phyloP scores from a whole-genome alignment of 345 rosid species.

The Clausena lansium region DNA sequence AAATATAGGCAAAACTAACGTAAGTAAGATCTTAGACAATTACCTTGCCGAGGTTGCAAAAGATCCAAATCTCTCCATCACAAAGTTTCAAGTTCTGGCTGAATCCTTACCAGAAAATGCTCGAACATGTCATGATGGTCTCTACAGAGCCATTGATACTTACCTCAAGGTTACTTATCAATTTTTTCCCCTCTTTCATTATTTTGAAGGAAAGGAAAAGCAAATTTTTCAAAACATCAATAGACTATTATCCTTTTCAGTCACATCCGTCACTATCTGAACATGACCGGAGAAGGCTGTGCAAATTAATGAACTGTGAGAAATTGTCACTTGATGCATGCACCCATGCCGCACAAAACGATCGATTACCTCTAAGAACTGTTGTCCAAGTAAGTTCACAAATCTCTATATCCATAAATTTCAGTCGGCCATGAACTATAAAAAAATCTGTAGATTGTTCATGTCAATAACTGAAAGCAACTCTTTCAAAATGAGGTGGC shows the following conservation, averaged over 20 bases:
- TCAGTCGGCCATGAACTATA: neutral
- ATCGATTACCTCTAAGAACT: slow-evolving; percentile 78
- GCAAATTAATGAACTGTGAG: slow-evolving; percentile 73
- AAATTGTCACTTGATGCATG: slow-evolving; percentile 87
- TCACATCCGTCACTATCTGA: slow-evolving; percentile 71
- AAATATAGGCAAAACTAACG: slow-evolving; percentile 44
- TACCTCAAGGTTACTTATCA: slow-evolving; percentile 66
- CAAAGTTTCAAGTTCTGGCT: slow-evolving; percentile 79
- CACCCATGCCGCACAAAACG: slow-evolving; percentile 92
- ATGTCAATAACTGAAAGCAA: neutral
- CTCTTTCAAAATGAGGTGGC: no score
- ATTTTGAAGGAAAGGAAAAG: neutral
- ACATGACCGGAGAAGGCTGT: slow-evolving; percentile 65
- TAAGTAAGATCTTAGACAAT: slow-evolving; percentile 73
- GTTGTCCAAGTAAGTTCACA: slow-evolving; percentile 67
- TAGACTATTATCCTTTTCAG: slow-evolving; percentile 34
- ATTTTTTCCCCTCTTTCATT: neutral
- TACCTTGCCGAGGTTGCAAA: slow-evolving; percentile 75
- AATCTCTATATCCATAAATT: neutral
- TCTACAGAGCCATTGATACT: slow-evolving; percentile 88
- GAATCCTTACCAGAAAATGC: slow-evolving; percentile 68
- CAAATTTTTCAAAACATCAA: neutral
- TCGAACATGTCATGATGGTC: slow-evolving; percentile 79
- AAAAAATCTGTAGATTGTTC: neutral
- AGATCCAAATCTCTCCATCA: slow-evolving; percentile 69